Evolutionary conservation across 306 rosid species (phyloP).

Genomic region (Datisca glomerata): DNA sequence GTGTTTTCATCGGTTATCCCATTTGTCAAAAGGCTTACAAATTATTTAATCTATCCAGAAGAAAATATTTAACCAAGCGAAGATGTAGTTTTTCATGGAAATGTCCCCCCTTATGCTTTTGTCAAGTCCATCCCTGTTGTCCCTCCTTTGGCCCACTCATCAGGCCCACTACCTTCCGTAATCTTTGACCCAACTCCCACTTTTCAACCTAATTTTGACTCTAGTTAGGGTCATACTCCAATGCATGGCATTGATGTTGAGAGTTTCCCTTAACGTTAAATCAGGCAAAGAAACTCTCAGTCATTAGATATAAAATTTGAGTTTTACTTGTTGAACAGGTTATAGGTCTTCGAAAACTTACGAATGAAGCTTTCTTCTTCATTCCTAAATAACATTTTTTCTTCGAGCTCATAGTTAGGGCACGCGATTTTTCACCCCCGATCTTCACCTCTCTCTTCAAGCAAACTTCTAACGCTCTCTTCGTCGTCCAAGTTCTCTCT

Average conservation of each 20-base stretch:
- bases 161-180: not conserved
- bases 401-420: no score
- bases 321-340: no score
- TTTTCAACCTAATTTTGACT: not conserved
- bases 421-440: no score
- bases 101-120: not conserved
- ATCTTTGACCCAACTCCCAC: not conserved
- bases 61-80: not conserved
- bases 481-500: no score
- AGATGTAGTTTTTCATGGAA: not conserved
- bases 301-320: no score
- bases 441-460: no score
- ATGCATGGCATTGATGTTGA: no score
- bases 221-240: not conserved
- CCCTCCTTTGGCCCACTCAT: not conserved
- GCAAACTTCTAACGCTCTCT: no score
- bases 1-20: not conserved
- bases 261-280: not conserved
- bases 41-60: not conserved
- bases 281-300: no score
- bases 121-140: not conserved
- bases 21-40: not conserved
- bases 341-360: no score
- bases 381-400: no score
- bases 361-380: no score